Evolutionary conservation across 345 rosid species (phyloP).

Genomic region (Rhodamnia rubescens): DNA sequence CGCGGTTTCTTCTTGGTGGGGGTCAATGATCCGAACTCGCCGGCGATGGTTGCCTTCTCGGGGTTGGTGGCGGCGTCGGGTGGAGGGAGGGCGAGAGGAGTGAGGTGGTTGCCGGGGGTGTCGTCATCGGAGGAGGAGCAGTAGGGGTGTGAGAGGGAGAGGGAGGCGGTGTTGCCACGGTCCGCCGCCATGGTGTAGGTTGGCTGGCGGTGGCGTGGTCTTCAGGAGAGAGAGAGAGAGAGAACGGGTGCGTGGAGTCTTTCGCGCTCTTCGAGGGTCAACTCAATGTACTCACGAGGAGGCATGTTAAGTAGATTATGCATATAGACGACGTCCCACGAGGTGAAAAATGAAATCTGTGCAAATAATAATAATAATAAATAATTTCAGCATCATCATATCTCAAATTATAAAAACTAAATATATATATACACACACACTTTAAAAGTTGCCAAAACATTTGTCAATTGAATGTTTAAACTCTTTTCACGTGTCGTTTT

Average conservation of each 20-base stretch:
- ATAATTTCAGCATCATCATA: neutral
- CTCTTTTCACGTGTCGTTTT: no score
- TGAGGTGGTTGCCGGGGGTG: conserved; percentile 22
- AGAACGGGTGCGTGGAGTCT: neutral
- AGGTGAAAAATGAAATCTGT: neutral
- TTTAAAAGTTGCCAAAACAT: neutral
- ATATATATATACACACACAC: neutral
- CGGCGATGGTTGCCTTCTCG: no score
- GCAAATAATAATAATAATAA: neutral
- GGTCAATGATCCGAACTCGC: neutral
- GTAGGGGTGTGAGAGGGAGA: conserved; percentile 11
- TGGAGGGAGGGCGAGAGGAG: conserved; percentile 1
- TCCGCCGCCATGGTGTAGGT: conserved; percentile 24
- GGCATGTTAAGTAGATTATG: neutral
- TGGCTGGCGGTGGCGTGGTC: neutral
- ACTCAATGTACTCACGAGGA: neutral
- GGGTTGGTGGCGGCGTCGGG: neutral
- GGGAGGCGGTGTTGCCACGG: conserved; percentile 15
- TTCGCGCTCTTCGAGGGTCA: neutral
- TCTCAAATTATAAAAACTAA: neutral
- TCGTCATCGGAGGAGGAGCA: conserved; percentile 13
- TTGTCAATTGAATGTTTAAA: neutral
- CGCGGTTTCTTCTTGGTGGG: conserved; percentile 14
- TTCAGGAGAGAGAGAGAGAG: neutral
- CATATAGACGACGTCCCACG: neutral